A percentile compares a stretch with the other conserved stretches of the same genome.
These are phyloP conservation scores for Chaetomium sp. DNA, from an alignment of 2,329 filamentous ascomycete species.

Conservation along the genomic window DNA sequence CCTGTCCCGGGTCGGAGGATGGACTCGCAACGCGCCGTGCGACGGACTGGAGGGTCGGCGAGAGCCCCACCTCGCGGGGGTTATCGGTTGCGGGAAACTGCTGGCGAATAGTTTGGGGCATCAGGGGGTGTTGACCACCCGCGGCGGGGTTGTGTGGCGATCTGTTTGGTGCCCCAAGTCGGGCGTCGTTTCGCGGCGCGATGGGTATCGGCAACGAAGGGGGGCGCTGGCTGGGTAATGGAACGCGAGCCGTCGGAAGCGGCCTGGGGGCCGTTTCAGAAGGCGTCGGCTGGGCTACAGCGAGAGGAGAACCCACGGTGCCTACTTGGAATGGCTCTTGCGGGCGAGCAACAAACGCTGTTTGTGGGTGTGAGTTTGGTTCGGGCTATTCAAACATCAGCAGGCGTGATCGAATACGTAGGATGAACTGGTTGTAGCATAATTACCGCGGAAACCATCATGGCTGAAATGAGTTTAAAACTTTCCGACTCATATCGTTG, in stretches of 20 bases:
- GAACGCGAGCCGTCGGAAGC: neutral
- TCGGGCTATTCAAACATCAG: neutral
- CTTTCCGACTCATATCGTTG: neutral
- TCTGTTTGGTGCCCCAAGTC: neutral
- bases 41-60: neutral
- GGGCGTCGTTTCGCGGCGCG: neutral
- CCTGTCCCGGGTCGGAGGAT: neutral
- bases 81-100: neutral
- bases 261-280: neutral
- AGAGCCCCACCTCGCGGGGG: neutral
- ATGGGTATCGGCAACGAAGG: neutral
- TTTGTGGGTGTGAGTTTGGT: neutral
- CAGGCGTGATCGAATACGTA: too few relatives aligned
- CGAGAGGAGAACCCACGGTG: neutral
- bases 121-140: neutral
- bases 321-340: neutral
- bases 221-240: neutral
- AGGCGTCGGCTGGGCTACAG: neutral
- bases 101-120: neutral
- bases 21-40: neutral
- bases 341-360: neutral
- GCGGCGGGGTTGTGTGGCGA: neutral
- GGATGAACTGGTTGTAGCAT: too few relatives aligned
- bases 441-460: conserved; percentile 4
- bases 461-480: neutral